A percentile compares a stretch with the other conserved stretches of the same genome.
Evolutionary conservation across 2,329 filamentous ascomycete genomes (phyloP).

Genomic region (Camillea tinctor): DNA sequence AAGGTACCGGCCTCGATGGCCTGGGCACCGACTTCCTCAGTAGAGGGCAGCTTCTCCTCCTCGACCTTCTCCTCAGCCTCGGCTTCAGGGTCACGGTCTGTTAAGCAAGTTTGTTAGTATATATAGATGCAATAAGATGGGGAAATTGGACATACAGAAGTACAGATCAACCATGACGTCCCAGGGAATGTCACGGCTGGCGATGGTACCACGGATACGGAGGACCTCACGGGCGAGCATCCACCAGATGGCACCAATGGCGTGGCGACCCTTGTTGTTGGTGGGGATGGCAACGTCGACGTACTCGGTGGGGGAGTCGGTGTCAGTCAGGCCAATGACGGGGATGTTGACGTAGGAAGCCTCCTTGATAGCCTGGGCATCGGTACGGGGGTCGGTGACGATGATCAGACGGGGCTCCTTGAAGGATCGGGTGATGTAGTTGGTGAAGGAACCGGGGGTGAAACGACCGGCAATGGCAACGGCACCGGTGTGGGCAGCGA

Average conservation of each 20-base stretch:
- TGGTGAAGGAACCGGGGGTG: constrained; percentile 99
- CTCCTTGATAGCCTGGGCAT: constrained; percentile 99
- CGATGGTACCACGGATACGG: constrained; percentile 94
- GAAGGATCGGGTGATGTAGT: constrained; percentile 99
- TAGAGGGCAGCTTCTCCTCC: constrained; percentile 86
- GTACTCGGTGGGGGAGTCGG: constrained; percentile 98
- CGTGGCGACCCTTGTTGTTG: constrained; percentile 99
- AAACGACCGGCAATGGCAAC: constrained; percentile 98
- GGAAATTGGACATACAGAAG: constrained; percentile 70
- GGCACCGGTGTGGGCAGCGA: constrained; percentile 96
- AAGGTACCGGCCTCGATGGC: constrained; percentile 75
- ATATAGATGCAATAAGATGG: neutral
- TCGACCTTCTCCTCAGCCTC: constrained; percentile 98
- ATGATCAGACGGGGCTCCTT: constrained; percentile 99
- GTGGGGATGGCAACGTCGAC: constrained; percentile 99
- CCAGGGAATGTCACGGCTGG: constrained; percentile 95
- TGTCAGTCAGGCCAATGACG: constrained; percentile 98
- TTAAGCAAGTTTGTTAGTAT: constrained; percentile 18
- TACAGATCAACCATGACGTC: constrained; percentile 99
- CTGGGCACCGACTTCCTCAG: constrained; percentile 78
- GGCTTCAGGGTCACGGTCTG: constrained; percentile 96
- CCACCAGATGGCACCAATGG: constrained; percentile 99
- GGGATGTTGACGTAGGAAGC: constrained; percentile 99
- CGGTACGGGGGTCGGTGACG: constrained; percentile 98
- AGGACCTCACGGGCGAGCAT: constrained; percentile 99